Evolutionary conservation across 2,329 filamentous ascomycete species (phyloP).

Genomic region (Monilinia fructigena): DNA sequence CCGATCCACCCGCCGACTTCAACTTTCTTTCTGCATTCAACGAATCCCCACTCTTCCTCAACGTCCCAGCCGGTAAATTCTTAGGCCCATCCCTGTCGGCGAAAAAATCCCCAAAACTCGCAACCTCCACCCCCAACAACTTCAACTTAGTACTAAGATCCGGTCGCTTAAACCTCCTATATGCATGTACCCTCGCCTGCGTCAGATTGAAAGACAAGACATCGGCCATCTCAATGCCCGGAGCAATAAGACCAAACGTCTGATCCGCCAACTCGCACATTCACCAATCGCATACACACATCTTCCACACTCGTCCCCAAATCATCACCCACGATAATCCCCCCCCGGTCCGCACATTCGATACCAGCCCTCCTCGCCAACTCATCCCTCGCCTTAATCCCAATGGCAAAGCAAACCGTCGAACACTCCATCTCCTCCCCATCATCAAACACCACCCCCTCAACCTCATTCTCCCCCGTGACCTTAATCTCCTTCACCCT

Average conservation of each 20-base stretch:
- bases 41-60: constrained; percentile 46
- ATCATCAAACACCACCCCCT: constrained; percentile 76
- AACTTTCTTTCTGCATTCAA: constrained; percentile 45
- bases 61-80: constrained; percentile 61
- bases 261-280: constrained; percentile 88
- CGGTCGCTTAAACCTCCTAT: constrained; percentile 72
- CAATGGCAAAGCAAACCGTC: constrained; percentile 87
- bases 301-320: constrained; percentile 68
- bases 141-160: constrained; percentile 92
- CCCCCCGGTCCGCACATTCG: constrained; percentile 68
- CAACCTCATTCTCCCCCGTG: constrained; percentile 65
- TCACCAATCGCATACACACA: constrained; percentile 87
- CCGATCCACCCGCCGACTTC: constrained; percentile 51
- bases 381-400: constrained; percentile 77
- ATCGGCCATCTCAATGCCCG: constrained; percentile 90
- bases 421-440: constrained; percentile 74
- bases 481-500: constrained; percentile 70
- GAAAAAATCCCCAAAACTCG: constrained; percentile 92
- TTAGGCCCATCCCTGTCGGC: constrained; percentile 82
- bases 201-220: constrained; percentile 89
- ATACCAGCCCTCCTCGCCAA: constrained; percentile 70
- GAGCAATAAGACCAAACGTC: constrained; percentile 85
- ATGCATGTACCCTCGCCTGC: constrained; percentile 69
- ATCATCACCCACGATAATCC: constrained; percentile 59
- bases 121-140: constrained; percentile 84